These are phyloP conservation scores for Gonium pectorale DNA, from an alignment of 139 green algal genomes.

Conservation along the genomic window DNA sequence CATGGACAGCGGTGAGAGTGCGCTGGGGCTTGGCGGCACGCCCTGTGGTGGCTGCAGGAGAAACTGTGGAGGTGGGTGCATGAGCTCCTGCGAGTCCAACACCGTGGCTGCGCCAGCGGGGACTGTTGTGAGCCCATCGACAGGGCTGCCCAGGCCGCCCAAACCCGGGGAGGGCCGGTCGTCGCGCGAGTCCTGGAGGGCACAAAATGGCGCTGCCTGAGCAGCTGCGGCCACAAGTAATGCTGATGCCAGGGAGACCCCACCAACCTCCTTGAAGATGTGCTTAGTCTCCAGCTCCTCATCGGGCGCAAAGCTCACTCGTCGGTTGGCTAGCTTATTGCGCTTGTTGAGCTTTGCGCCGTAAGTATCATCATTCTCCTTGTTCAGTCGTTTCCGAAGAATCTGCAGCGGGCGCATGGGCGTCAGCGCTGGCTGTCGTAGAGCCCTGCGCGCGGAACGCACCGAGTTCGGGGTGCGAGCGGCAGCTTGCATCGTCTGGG, in stretches of 20 bases:
- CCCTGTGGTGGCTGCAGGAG: too few relatives aligned
- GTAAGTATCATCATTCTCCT: constrained; percentile 60
- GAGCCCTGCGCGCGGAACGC: too few relatives aligned
- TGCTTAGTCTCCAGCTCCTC: constrained; percentile 79
- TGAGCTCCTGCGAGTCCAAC: too few relatives aligned
- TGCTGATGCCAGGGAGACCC: too few relatives aligned
- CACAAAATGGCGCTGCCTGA: too few relatives aligned
- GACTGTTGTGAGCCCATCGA: too few relatives aligned
- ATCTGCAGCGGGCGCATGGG: constrained; percentile 49
- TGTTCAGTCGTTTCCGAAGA: constrained; percentile 49
- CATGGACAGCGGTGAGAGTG: constrained; percentile 63
- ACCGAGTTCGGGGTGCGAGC: constrained; percentile 28
- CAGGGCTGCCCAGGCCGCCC: too few relatives aligned
- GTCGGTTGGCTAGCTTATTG: constrained; percentile 54
- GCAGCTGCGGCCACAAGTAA: too few relatives aligned
- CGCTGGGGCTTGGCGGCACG: constrained; percentile 36
- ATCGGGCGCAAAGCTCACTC: constrained; percentile 83
- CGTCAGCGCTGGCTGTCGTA: neutral
- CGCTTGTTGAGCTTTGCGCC: constrained; percentile 27
- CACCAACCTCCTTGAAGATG: constrained; percentile 67
- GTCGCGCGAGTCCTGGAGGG: constrained; percentile 25
- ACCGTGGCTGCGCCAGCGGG: too few relatives aligned
- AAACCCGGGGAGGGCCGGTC: too few relatives aligned
- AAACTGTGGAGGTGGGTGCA: too few relatives aligned
- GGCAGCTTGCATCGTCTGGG: constrained; percentile 39